A percentile compares a stretch with the other conserved stretches of the same genome.
Conservation (phyloP, 345 rosid genomes). For the Trapa incisa region DNA sequence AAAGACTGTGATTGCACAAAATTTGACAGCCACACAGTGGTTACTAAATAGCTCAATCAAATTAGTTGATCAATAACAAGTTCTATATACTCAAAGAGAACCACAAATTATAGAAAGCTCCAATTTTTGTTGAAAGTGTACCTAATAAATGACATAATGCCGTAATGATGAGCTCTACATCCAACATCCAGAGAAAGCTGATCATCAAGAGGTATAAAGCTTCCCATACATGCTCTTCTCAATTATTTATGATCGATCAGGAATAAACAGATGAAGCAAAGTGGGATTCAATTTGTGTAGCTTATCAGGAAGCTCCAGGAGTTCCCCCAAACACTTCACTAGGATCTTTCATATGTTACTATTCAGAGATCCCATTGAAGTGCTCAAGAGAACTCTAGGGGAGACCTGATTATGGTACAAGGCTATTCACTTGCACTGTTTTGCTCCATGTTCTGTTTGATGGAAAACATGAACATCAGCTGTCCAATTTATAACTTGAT, state of each 20-base stretch:
- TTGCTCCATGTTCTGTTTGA: background rate
- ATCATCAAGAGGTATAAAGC: conserved; percentile 13
- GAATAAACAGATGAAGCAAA: background rate
- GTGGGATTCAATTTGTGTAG: background rate
- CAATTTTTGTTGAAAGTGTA: background rate
- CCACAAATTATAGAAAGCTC: background rate
- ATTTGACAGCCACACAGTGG: background rate
- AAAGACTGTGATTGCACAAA: background rate
- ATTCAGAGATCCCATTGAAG: conserved; percentile 21
- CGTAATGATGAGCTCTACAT: background rate
- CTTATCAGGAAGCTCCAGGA: conserved; percentile 20
- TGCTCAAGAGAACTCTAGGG: conserved; percentile 31
- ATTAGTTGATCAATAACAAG: background rate
- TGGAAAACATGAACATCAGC: background rate
- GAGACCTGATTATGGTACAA: conserved; percentile 10
- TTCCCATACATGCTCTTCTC: background rate
- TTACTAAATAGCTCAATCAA: too few relatives aligned
- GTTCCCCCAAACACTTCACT: conserved; percentile 57
- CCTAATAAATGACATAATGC: background rate
- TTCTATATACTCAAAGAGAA: too few relatives aligned
- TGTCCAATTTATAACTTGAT: background rate
- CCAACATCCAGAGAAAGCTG: conserved; percentile 1
- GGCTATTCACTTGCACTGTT: background rate
- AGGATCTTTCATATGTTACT: background rate
- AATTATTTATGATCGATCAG: background rate